These are phyloP conservation scores for Thalassiosira ordinaria DNA, from an alignment of 352 stramenopile species.

Conservation along the genomic window DNA sequence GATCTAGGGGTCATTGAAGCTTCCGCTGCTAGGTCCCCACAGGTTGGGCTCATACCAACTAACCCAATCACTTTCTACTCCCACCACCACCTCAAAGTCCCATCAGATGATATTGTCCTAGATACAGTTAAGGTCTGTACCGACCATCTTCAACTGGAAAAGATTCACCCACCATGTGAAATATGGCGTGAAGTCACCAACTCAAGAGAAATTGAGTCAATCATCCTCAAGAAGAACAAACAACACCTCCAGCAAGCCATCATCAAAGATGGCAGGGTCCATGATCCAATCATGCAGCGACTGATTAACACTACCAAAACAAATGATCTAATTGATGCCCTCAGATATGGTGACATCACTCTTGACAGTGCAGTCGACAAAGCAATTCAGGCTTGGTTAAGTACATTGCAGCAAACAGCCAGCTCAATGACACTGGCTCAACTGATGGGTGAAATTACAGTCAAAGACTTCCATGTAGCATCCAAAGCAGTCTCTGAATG, in stretches of 20 bases:
- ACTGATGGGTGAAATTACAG: not conserved
- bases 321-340: too few species aligned
- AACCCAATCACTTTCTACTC: not conserved
- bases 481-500: not conserved
- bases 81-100: conserved; percentile 18
- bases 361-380: conserved; percentile 1
- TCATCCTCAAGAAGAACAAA: not conserved
- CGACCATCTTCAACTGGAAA: not conserved
- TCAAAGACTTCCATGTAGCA: not conserved
- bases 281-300: not conserved
- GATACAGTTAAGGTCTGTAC: not conserved
- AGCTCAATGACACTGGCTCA: not conserved
- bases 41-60: not conserved
- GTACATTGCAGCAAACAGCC: not conserved
- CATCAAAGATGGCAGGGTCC: not conserved
- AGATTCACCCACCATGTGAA: too few species aligned
- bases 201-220: not conserved
- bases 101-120: not conserved
- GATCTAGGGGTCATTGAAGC: conserved; percentile 22
- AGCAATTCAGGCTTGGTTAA: conserved; percentile 3
- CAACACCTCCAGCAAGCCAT: not conserved
- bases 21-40: not conserved
- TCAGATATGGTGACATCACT: too few species aligned
- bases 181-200: not conserved
- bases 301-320: not conserved